Percentiles rank a stretch among this genome's conserved stretches.
Evolutionary conservation across 2,329 filamentous ascomycete genomes (phyloP).

Genomic region (Aureobasidium sp.): DNA sequence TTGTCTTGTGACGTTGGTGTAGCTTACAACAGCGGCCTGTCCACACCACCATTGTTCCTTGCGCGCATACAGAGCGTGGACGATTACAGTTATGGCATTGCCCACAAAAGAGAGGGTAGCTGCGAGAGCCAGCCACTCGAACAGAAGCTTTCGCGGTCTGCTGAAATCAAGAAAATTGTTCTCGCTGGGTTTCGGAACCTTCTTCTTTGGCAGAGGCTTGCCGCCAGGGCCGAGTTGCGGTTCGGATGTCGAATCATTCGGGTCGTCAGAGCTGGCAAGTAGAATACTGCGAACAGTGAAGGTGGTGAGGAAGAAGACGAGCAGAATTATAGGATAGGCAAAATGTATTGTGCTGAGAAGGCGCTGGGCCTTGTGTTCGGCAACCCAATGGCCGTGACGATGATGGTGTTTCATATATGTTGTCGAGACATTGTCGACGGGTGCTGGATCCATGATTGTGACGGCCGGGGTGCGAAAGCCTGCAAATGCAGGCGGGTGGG

Average conservation of each 20-base stretch:
- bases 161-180: conserved; percentile 52
- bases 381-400: conserved; percentile 26
- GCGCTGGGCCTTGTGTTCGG: conserved; percentile 36
- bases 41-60: conserved; percentile 75
- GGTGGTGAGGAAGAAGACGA: conserved; percentile 56
- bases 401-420: conserved; percentile 6
- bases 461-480: neutral
- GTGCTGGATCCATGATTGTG: conserved; percentile 10
- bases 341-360: conserved; percentile 47
- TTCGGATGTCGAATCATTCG: conserved; percentile 35
- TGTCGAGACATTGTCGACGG: neutral
- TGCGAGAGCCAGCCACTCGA: conserved; percentile 66
- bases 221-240: conserved; percentile 72
- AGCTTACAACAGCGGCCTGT: conserved; percentile 64
- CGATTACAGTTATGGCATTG: conserved; percentile 65
- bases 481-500: neutral
- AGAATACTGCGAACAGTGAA: conserved; percentile 57
- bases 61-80: conserved; percentile 62
- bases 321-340: conserved; percentile 56
- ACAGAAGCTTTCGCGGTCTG: conserved; percentile 60
- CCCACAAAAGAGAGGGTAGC: conserved; percentile 68
- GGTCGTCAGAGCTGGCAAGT: conserved; percentile 41
- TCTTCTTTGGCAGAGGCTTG: conserved; percentile 70
- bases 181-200: conserved; percentile 36
- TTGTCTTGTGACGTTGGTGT: neutral